Conservation (phyloP, 176 grass and related monocot genomes). For the Zoysia japonica region DNA sequence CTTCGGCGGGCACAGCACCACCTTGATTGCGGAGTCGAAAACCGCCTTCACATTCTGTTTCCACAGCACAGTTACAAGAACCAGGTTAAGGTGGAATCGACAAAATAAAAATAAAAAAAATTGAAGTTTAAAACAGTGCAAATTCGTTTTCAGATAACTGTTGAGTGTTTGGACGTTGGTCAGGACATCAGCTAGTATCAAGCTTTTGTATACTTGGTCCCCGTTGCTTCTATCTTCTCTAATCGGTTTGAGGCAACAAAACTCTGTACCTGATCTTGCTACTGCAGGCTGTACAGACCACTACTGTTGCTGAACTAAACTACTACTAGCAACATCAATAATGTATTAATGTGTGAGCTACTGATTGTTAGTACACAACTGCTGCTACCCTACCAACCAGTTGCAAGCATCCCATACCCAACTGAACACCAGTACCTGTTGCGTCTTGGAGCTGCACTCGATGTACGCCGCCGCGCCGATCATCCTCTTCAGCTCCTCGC, state of each 20-base stretch:
- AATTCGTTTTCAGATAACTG: neutral
- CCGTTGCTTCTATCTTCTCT: constrained; percentile 26
- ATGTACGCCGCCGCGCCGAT: constrained; percentile 62
- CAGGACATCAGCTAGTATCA: neutral
- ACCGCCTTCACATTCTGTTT: constrained; percentile 76
- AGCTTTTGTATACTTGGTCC: neutral
- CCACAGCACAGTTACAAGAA: constrained; percentile 3
- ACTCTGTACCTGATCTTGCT: neutral
- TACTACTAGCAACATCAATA: constrained; percentile 1
- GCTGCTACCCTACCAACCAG: constrained; percentile 19
- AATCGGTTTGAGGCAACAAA: constrained; percentile 1
- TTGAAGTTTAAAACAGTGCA: neutral
- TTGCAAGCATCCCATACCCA: neutral
- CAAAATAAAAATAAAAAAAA: neutral
- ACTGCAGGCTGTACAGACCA: neutral
- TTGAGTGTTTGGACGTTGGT: neutral
- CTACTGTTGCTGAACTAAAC: constrained; percentile 8
- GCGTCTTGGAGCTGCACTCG: constrained; percentile 74
- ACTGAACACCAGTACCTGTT: constrained; percentile 44
- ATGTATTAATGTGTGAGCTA: constrained; percentile 1
- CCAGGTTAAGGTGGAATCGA: neutral
- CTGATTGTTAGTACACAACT: neutral
- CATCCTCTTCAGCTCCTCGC: constrained; percentile 62
- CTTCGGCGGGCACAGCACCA: constrained; percentile 65
- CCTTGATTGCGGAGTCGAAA: constrained; percentile 80